Conservation (phyloP, 176 grass and related monocot genomes). For the Ampelocalamus luodianensis region DNA sequence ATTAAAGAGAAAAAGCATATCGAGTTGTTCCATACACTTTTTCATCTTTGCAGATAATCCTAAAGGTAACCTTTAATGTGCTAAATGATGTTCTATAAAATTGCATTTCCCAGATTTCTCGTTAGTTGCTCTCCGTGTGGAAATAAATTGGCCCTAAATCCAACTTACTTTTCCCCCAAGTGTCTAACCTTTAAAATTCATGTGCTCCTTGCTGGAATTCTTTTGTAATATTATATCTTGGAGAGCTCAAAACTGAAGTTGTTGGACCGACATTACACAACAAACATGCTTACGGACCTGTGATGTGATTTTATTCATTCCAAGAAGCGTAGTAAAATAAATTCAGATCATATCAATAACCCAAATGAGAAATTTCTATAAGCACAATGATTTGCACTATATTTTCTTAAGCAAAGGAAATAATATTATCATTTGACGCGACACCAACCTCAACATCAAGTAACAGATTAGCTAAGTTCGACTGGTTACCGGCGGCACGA, state of each 20-base stretch:
- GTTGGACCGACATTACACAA: background rate
- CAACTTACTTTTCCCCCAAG: background rate
- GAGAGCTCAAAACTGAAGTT: background rate
- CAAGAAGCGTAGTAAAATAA: background rate
- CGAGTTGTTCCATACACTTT: background rate
- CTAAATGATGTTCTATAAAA: background rate
- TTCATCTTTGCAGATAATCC: background rate
- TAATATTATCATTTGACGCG: background rate
- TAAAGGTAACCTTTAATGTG: conserved; percentile 11
- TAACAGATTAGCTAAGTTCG: background rate
- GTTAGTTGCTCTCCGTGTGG: background rate
- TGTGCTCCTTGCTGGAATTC: background rate
- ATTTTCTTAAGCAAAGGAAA: background rate
- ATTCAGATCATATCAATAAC: background rate
- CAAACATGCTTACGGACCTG: background rate
- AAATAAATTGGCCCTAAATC: background rate
- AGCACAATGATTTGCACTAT: background rate
- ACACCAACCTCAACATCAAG: background rate
- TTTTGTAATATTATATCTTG: background rate
- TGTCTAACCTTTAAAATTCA: background rate
- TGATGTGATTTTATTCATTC: background rate
- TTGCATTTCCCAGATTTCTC: background rate
- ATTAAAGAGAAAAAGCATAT: background rate
- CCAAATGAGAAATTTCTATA: background rate
- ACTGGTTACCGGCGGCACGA: background rate